Conservation (phyloP, 768 basidiomycete species). For the Leccinum longicurvipes region DNA sequence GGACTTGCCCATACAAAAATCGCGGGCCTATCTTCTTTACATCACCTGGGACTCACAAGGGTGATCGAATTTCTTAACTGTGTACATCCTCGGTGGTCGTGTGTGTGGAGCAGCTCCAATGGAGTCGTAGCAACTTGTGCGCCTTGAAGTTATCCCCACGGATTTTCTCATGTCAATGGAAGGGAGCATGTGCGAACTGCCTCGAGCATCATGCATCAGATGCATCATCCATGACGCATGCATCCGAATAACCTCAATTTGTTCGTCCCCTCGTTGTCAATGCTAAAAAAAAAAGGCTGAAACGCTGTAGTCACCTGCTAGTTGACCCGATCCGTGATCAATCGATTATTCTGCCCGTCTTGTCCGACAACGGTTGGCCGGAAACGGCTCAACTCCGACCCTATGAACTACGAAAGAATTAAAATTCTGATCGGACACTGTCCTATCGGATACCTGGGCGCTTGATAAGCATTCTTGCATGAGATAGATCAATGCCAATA, state of each 20-base stretch:
- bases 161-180: slow-evolving; percentile 3
- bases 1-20: neutral
- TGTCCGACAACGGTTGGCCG: neutral
- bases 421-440: neutral
- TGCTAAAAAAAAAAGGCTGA: neutral
- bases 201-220: neutral
- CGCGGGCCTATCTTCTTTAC: neutral
- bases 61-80: neutral
- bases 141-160: neutral
- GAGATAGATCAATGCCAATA: neutral
- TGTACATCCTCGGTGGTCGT: neutral
- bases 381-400: neutral
- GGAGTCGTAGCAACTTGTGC: neutral
- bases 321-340: neutral
- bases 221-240: neutral
- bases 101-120: neutral
- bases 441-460: neutral
- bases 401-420: neutral
- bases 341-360: neutral
- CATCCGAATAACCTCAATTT: no score
- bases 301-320: neutral
- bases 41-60: neutral
- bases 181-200: neutral
- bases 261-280: neutral
- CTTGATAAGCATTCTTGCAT: neutral